Evolutionary conservation across 2,329 filamentous ascomycete genomes (phyloP), one percentile per base, ranked within the genome.

Genomic region (Pyricularia grisea): DNA sequence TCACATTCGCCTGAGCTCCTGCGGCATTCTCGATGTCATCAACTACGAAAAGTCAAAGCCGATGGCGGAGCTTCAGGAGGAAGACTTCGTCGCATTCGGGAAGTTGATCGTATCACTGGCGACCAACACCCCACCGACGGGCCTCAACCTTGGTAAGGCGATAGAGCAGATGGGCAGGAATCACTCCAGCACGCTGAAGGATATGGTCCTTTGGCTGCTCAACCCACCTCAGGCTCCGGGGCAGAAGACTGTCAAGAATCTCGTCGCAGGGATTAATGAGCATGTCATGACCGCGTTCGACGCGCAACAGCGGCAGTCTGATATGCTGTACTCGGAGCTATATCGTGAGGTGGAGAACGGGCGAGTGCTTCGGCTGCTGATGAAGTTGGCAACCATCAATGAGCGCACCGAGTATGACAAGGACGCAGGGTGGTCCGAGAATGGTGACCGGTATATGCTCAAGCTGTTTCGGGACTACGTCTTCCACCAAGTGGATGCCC

Each of bases 381-480:
- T 85, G 76, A 99, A 99, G 77, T 82, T 99, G 61, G 92, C 92
- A 71, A 86, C 92, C 70, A 88, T 99, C 76, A 95, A 95, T 75
- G 95, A 99, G 78, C 88, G 95, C 12, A 31, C 28, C 31, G 94
- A 98, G 75, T 90, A 91, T 71, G 91, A 92, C 68, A 88, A 89
- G 60, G 91, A 94, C 71, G 82, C 85, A 0, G 84, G 87, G 66
- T 99, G 95, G 94, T 92, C 93, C 4, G 94, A 98, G 78, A 95
- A 92, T 66, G 94, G 94, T 30, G 93, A 97, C 74, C 88, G 94
- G 31, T 98, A 97, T 77, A 91, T 92, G 76, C 84, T 99, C 72
- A 97, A 97, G 80, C 85, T 99, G 10, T 98, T 98, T 83, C 88
- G 95, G 67, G 95, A 99, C 79, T 98, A 96, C 74, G 92, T 97